Percentiles rank a stretch among this genome's conserved stretches.
phyloP scores from a whole-genome alignment of 306 rosid species.

The Quercus alba region DNA sequence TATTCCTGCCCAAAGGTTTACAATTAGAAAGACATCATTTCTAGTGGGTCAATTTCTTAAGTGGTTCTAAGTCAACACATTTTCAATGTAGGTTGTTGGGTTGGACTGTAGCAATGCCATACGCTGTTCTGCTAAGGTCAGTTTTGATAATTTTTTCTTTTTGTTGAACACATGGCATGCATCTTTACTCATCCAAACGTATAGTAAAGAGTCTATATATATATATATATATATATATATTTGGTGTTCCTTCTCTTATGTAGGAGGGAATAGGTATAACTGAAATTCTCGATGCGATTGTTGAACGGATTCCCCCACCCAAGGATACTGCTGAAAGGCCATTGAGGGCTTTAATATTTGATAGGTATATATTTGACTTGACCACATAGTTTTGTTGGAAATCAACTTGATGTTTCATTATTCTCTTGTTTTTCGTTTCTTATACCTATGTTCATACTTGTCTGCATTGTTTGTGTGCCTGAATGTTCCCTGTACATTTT shows the following conservation, averaged over 20 bases:
- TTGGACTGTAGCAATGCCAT: slow-evolving; percentile 86
- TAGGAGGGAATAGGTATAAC: slow-evolving; percentile 87
- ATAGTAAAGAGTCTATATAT: neutral
- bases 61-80: neutral
- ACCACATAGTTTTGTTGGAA: neutral
- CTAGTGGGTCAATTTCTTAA: neutral
- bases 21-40: neutral
- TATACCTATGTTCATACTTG: neutral
- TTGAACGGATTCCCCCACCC: slow-evolving; percentile 79
- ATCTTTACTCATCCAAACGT: neutral
- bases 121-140: slow-evolving; percentile 87
- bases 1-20: neutral
- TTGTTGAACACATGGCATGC: neutral
- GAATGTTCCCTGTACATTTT: neutral
- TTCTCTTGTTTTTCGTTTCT: neutral
- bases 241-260: slow-evolving; percentile 19
- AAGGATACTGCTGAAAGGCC: slow-evolving; percentile 60
- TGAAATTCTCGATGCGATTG: slow-evolving; percentile 77
- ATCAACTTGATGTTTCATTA: neutral
- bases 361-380: slow-evolving; percentile 45
- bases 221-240: neutral
- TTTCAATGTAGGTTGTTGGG: slow-evolving; percentile 65
- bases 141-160: slow-evolving; percentile 23
- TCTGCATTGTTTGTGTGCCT: neutral
- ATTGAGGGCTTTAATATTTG: slow-evolving; percentile 84